Conservation (phyloP, 441 rosid genomes). For the Hura crepitans region DNA sequence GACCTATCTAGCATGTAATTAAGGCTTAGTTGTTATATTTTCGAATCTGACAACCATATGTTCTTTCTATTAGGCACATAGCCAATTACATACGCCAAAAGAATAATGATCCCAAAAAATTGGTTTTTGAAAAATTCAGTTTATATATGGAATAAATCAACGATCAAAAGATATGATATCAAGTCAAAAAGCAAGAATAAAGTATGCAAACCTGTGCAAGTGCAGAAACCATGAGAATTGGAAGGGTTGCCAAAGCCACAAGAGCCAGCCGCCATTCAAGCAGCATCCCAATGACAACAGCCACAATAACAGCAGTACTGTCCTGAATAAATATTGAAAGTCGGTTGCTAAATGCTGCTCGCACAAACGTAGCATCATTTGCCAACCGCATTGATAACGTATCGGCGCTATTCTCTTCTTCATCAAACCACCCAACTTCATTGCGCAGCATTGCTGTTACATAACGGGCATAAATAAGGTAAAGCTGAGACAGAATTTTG, state of each 20-base stretch:
- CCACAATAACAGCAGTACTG: conserved; percentile 81
- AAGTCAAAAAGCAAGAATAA: conserved; percentile 22
- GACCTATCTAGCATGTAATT: no score
- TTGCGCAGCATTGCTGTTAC: conserved; percentile 90
- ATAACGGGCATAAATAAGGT: conserved; percentile 25
- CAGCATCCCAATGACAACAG: conserved; percentile 77
- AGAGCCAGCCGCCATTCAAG: conserved; percentile 90
- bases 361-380: conserved; percentile 95
- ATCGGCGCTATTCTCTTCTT: conserved; percentile 94
- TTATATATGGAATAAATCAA: not conserved
- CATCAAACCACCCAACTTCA: conserved; percentile 99
- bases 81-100: not conserved
- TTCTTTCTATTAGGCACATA: not conserved
- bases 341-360: conserved; percentile 94
- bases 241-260: conserved; percentile 89
- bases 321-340: conserved; percentile 95
- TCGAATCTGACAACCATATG: no score
- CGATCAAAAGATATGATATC: not conserved
- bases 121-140: not conserved
- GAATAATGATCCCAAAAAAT: not conserved
- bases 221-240: conserved; percentile 83
- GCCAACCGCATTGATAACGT: conserved; percentile 96
- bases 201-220: conserved; percentile 79
- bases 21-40: no score
- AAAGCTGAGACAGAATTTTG: conserved; percentile 16